Conservation (phyloP, 139 green algal species). For the Volvox reticuliferus region DNA sequence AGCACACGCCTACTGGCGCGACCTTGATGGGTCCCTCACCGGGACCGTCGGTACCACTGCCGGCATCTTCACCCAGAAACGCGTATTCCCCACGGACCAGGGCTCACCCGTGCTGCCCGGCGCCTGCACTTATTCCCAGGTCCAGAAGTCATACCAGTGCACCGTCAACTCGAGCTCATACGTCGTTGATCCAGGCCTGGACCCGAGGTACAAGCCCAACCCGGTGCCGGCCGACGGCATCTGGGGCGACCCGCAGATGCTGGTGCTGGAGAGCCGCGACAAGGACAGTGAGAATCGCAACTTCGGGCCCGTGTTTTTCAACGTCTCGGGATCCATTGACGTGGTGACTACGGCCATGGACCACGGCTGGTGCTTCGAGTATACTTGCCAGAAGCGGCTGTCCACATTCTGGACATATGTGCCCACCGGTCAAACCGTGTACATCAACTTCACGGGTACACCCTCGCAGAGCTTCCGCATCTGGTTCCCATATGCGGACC, state of each 20-base stretch:
- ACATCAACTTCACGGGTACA: slow-evolving; percentile 63
- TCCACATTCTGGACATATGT: slow-evolving; percentile 69
- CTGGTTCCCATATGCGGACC: slow-evolving; percentile 61
- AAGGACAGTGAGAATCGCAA: slow-evolving; percentile 71
- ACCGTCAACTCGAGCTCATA: slow-evolving; percentile 1
- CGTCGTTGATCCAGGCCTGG: slow-evolving; percentile 27
- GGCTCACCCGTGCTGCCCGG: slow-evolving; percentile 55
- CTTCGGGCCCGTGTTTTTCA: slow-evolving; percentile 67
- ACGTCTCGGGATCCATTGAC: slow-evolving; percentile 52
- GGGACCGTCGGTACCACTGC: background rate
- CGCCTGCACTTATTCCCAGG: slow-evolving; percentile 51
- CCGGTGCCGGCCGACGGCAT: slow-evolving; percentile 53
- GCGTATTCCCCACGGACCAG: slow-evolving; percentile 49
- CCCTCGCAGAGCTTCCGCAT: slow-evolving; percentile 52
- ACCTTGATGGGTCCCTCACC: slow-evolving; percentile 59
- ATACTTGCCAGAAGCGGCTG: slow-evolving; percentile 56
- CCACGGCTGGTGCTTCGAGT: slow-evolving; percentile 79
- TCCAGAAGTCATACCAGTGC: slow-evolving; percentile 55
- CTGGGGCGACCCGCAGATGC: slow-evolving; percentile 66
- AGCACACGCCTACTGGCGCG: slow-evolving; percentile 59
- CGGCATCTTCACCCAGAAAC: background rate
- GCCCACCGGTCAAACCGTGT: slow-evolving; percentile 36
- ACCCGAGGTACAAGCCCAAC: slow-evolving; percentile 29
- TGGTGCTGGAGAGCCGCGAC: slow-evolving; percentile 69
- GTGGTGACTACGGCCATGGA: slow-evolving; percentile 58